phyloP scores from a whole-genome alignment of 768 basidiomycete genomes.

The Phallus indusiatus region DNA sequence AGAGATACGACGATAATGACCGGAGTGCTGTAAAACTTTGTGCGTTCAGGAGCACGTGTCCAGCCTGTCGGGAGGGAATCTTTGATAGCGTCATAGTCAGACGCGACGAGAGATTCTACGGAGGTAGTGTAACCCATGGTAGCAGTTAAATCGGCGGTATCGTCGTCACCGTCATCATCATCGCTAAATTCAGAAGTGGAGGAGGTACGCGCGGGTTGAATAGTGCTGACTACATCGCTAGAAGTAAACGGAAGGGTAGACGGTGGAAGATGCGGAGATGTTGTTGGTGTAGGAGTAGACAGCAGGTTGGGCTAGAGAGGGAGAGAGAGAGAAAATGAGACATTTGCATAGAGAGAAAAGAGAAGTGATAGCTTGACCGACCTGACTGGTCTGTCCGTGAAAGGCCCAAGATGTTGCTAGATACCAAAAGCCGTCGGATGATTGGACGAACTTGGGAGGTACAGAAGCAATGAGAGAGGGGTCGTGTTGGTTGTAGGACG shows the following conservation, averaged over 20 bases:
- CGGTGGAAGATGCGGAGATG: slow-evolving; percentile 19
- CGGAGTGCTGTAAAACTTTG: slow-evolving; percentile 8
- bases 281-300: slow-evolving; percentile 12
- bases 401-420: slow-evolving; percentile 1
- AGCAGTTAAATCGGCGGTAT: not conserved
- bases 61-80: slow-evolving; percentile 16
- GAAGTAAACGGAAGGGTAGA: slow-evolving; percentile 16
- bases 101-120: not conserved
- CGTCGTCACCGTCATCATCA: not conserved
- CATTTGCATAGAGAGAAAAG: not conserved
- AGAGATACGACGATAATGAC: slow-evolving; percentile 47
- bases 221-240: not conserved
- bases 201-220: slow-evolving; percentile 9
- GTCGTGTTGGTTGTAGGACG: not conserved
- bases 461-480: not conserved
- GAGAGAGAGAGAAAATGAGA: not conserved
- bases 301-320: slow-evolving; percentile 2
- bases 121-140: not conserved
- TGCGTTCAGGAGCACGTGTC: not conserved
- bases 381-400: not conserved
- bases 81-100: slow-evolving; percentile 1
- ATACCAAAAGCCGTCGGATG: slow-evolving; percentile 7
- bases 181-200: not conserved
- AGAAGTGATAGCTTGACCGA: not conserved
- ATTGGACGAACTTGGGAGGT: slow-evolving; percentile 1